Evolutionary conservation across 2,329 filamentous ascomycete species (phyloP), one percentile per base, ranked within the genome.

Genomic region (Aspergillus calidoustus): DNA sequence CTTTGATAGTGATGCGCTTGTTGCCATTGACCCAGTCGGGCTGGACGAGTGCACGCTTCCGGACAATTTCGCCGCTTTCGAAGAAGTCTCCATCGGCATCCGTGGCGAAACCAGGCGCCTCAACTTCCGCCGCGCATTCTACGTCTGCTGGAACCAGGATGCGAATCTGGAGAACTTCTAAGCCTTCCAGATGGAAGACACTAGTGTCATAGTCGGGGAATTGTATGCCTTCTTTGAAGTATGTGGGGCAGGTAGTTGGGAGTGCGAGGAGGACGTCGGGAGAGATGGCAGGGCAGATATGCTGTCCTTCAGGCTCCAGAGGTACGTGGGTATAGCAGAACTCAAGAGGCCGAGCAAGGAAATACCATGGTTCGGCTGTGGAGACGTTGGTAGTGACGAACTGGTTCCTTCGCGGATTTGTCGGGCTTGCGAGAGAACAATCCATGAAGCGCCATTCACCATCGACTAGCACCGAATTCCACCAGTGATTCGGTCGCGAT

Each of bases 371-470:
- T 69, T 99, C 95, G 0, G 95, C 92, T 1, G 86, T 82, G 48
- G 89, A 86, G 62, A 83, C 86, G 61, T 86, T 86, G 28, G 85
- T 85, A 68, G 86, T 91, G 15, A 93, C 96, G 77, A 96, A 98
- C 34, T 88, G 82, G 17, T 82, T 83, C 52, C 96, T 87, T 60
- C 87, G 88, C 9, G 95, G 94, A 71, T 98, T 92, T 0, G 94
- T 97, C 13, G 94, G 93, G 65, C 90, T 93, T 4, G 95, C 93
- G 52, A 99, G 83, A 41, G 92, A 96, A 75, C 92, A 95, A 76
- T 99, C 95, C 81, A 99, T 92, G 67, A 98, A 91, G 54, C 95
- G 90, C 95, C 95, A 99, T 78, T 97, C 93, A 23, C 91, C 90
- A 75, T 99, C 95, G 8, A 97, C 89, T 41, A 97, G 81, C 19